These are phyloP conservation scores for Coemansia sp. DNA, from an alignment of 192 early-diverging fungal genomes.

Conservation along the genomic window DNA sequence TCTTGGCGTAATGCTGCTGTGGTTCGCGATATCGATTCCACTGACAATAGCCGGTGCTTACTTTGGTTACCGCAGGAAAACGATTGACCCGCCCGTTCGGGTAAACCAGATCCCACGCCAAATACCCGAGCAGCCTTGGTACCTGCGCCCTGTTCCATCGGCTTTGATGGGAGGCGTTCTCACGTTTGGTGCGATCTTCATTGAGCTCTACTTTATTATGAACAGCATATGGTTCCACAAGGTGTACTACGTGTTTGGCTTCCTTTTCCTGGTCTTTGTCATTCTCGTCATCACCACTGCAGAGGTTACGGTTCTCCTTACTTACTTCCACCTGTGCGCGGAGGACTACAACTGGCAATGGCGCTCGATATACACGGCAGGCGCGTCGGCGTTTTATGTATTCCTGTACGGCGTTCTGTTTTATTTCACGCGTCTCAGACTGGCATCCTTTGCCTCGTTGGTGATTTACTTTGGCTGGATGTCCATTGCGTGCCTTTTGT, in stretches of 20 bases:
- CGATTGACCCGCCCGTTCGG: slow-evolving; percentile 74
- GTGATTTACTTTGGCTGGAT: slow-evolving; percentile 92
- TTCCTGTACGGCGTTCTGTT: slow-evolving; percentile 88
- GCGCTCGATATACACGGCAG: slow-evolving; percentile 84
- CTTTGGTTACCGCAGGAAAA: slow-evolving; percentile 65
- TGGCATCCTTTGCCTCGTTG: slow-evolving; percentile 74
- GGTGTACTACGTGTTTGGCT: slow-evolving; percentile 93
- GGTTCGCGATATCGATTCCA: slow-evolving; percentile 81
- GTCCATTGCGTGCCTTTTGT: slow-evolving; percentile 67
- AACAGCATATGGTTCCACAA: slow-evolving; percentile 91
- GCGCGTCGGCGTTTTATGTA: slow-evolving; percentile 82
- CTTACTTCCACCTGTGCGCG: slow-evolving; percentile 85
- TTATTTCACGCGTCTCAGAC: slow-evolving; percentile 73
- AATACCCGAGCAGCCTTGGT: slow-evolving; percentile 84
- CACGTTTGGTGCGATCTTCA: slow-evolving; percentile 91
- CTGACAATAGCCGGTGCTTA: slow-evolving; percentile 76
- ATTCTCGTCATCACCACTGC: slow-evolving; percentile 82
- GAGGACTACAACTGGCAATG: slow-evolving; percentile 90
- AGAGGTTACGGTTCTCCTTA: slow-evolving; percentile 82
- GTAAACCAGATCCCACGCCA: slow-evolving; percentile 93
- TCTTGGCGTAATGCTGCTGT: slow-evolving; percentile 77
- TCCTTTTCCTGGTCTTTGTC: slow-evolving; percentile 84
- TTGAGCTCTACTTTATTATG: slow-evolving; percentile 97
- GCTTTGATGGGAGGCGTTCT: slow-evolving; percentile 81
- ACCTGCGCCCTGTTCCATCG: slow-evolving; percentile 70